These are phyloP conservation scores for Gentiana macrophylla DNA, from an alignment of 257 asterid species.

Conservation along the genomic window DNA sequence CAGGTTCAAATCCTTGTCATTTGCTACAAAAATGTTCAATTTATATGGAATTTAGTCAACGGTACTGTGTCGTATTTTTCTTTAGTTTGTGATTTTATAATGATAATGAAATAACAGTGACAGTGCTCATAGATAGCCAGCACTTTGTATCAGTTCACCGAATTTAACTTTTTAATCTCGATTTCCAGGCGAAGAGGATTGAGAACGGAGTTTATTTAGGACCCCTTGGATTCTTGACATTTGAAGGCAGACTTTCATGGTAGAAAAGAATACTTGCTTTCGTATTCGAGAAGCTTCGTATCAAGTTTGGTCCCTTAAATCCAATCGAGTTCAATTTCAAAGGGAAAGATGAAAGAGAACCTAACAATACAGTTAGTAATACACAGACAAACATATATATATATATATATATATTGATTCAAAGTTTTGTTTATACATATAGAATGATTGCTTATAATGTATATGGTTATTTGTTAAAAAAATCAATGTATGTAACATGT, in stretches of 20 bases:
- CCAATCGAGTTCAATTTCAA: conserved; percentile 62
- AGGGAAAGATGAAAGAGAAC: conserved; percentile 70
- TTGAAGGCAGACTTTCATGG: conserved; percentile 89
- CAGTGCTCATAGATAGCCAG: background rate
- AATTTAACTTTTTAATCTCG: conserved; percentile 2
- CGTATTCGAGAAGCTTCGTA: conserved; percentile 53
- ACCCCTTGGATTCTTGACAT: conserved; percentile 58
- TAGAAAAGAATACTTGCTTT: conserved; percentile 69
- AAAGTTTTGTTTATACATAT: too few species aligned
- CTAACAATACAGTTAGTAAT: conserved; percentile 18
- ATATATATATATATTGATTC: too few species aligned
- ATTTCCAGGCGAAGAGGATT: conserved; percentile 63
- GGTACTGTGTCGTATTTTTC: too few species aligned
- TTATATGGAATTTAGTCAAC: too few species aligned
- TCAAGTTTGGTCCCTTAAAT: conserved; percentile 65
- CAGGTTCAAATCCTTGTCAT: too few species aligned
- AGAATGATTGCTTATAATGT: too few species aligned
- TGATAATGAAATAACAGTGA: too few species aligned
- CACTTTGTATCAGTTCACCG: background rate
- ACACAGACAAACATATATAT: background rate
- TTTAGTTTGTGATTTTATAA: too few species aligned
- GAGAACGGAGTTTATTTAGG: conserved; percentile 94
- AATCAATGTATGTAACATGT: too few species aligned
- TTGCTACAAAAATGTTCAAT: too few species aligned
- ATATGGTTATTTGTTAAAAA: too few species aligned